Conservation (phyloP, 2,329 filamentous ascomycete genomes). For the Elsinoe batatas region DNA sequence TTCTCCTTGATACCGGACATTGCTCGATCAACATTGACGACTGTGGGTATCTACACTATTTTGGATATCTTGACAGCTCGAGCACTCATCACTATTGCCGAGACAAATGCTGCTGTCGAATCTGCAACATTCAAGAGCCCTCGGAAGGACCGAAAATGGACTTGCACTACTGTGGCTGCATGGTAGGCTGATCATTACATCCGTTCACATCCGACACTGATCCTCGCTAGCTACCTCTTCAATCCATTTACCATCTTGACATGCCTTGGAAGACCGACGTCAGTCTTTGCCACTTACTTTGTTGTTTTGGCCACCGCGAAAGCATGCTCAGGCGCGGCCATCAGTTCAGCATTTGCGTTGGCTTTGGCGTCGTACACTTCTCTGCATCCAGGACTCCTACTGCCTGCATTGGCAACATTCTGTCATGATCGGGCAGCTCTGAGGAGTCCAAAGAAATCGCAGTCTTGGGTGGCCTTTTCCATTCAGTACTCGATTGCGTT, state of each 20-base stretch:
- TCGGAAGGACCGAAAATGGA: slow-evolving; percentile 64
- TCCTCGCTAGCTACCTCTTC: slow-evolving; percentile 62
- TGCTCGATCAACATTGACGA: slow-evolving; percentile 53
- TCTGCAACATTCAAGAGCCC: slow-evolving; percentile 70
- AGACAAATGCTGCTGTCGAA: slow-evolving; percentile 67
- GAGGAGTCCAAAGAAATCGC: slow-evolving; percentile 13
- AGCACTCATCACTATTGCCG: slow-evolving; percentile 67
- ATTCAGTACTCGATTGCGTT: slow-evolving; percentile 48
- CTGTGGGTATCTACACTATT: slow-evolving; percentile 67
- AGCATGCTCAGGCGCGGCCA: slow-evolving; percentile 59
- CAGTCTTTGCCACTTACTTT: slow-evolving; percentile 78
- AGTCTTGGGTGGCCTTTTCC: slow-evolving; percentile 21
- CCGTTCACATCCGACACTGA: background rate
- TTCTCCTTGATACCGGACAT: slow-evolving; percentile 78
- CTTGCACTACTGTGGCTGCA: slow-evolving; percentile 64
- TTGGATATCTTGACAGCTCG: slow-evolving; percentile 76
- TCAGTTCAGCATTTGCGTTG: slow-evolving; percentile 73
- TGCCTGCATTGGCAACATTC: slow-evolving; percentile 71
- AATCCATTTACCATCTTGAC: slow-evolving; percentile 90
- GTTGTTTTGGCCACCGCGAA: slow-evolving; percentile 75
- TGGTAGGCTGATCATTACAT: slow-evolving; percentile 45
- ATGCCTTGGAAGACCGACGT: slow-evolving; percentile 81
- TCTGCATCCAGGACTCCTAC: slow-evolving; percentile 79
- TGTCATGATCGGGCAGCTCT: slow-evolving; percentile 51
- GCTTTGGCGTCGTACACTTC: slow-evolving; percentile 84